Percentiles rank a stretch among this genome's conserved stretches.
phyloP scores from a whole-genome alignment of 331 rosid species.

The Pyracantha coccinea region DNA sequence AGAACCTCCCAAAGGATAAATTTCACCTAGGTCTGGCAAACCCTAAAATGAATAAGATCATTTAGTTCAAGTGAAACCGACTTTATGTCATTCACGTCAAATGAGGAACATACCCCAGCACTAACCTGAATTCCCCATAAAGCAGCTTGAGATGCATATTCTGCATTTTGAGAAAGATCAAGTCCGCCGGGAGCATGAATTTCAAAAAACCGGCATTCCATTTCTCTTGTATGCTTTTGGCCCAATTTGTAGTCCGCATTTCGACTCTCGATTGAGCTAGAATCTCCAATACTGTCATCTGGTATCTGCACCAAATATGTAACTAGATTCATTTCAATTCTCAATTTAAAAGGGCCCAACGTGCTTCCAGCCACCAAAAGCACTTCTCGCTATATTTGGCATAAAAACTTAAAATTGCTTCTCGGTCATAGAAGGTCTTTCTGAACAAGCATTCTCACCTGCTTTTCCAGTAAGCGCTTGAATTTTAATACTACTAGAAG shows the following conservation, averaged over 20 bases:
- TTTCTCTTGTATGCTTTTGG: constrained; percentile 33
- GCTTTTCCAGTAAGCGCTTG: too few relatives aligned
- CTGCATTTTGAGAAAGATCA: constrained; percentile 66
- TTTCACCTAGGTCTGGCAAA: constrained; percentile 94
- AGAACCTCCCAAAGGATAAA: constrained; percentile 96
- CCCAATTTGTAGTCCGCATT: constrained; percentile 37
- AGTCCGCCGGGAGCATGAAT: constrained; percentile 70
- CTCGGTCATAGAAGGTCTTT: too few relatives aligned
- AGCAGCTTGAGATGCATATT: constrained; percentile 92
- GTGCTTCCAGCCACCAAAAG: too few relatives aligned
- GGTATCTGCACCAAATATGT: constrained; percentile 55
- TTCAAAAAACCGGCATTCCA: constrained; percentile 54
- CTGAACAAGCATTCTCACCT: too few relatives aligned
- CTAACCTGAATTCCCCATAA: constrained; percentile 97
- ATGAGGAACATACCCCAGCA: neutral
- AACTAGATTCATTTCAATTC: neutral
- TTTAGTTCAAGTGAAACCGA: constrained; percentile 26
- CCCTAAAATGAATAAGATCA: constrained; percentile 61
- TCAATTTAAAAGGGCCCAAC: too few relatives aligned
- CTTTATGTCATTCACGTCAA: neutral
- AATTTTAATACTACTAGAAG: neutral
- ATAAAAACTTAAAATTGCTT: too few relatives aligned
- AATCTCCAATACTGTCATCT: constrained; percentile 66
- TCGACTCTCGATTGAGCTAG: constrained; percentile 40
- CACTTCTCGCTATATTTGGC: too few relatives aligned